Evolutionary conservation across 345 rosid genomes (phyloP), one percentile per base, ranked within the genome.

Genomic region (Citropsis articulata): DNA sequence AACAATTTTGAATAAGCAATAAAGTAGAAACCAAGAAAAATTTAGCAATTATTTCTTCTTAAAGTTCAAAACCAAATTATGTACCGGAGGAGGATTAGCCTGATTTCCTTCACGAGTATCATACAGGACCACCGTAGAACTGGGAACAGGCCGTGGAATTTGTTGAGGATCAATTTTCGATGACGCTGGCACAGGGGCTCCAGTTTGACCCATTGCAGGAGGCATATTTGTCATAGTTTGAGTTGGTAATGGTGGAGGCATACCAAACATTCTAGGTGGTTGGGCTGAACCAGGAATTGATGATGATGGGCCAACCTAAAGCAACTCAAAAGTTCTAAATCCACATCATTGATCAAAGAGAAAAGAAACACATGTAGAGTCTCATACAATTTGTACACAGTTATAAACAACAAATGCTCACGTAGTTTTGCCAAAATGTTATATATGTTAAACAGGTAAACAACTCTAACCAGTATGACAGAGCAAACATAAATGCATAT

Each of bases 101-200:
- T 91, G 97, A 89, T 92, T 91, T 72, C 88, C 88, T 45, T 85
- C 92, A 77, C 98, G 94, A 80, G 98, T 96, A 83, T 96, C 98
- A 85, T 90, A 91, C 66, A 92, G 71, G 31, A 78, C 66, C 61
- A 89, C 87, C 56, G 92, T 78, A 71, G 97, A 86, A 86, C 89
- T 80, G 71, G 98, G 95, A 67, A 93, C 81, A 16, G 98, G 99
- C 84, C 99, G 86, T 36, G 99, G 99, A 82, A 96, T 94, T 87
- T 96, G 98, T 86, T 88, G 91, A 72, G 95, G 97, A 85, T 96
- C 99, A 55, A 96, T 96, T 87, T 89, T 92, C 61, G 99, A 92
- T 59, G 93, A 66, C 64, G 91, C 91, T 50, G 93, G 83, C 69
- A 78, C 56, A 79, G 99, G 80, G 65, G 87, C 85, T 79, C 98